Percentiles rank a stretch among this genome's conserved stretches.
These are phyloP conservation scores for Musa schizocarpa DNA, from an alignment of 176 grass and related monocot species.

Conservation along the genomic window DNA sequence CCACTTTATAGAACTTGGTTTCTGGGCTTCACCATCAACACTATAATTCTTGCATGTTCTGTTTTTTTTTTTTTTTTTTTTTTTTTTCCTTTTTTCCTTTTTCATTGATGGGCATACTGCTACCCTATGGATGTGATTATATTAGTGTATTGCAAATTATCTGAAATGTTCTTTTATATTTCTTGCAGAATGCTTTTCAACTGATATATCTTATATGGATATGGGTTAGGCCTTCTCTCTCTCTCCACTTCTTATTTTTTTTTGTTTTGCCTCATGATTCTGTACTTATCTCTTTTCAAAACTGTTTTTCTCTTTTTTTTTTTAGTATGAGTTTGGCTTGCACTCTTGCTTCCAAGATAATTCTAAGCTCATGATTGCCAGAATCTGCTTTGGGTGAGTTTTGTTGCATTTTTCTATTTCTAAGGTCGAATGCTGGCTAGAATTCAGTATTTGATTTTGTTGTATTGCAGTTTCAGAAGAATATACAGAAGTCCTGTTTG, in stretches of 20 bases:
- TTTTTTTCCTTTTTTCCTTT: background rate
- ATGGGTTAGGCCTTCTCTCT: slow-evolving; percentile 30
- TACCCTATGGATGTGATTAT: background rate
- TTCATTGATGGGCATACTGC: background rate
- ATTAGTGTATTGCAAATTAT: background rate
- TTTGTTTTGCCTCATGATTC: background rate
- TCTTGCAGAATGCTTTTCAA: slow-evolving; percentile 63
- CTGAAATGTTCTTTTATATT: slow-evolving; percentile 1
- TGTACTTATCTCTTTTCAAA: background rate
- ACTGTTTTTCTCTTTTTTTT: background rate
- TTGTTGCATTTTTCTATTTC: too few species aligned
- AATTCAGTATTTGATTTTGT: too few species aligned
- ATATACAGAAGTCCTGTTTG: too few species aligned
- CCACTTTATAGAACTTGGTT: too few species aligned
- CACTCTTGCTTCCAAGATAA: slow-evolving; percentile 78
- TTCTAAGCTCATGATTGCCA: slow-evolving; percentile 33
- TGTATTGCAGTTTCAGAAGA: too few species aligned
- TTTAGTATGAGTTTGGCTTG: slow-evolving; percentile 84
- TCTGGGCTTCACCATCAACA: too few species aligned
- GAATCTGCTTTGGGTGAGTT: slow-evolving; percentile 71
- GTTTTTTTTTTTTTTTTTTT: too few species aligned
- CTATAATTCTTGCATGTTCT: too few species aligned
- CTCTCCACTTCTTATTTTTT: background rate
- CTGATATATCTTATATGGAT: slow-evolving; percentile 97
- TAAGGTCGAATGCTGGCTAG: too few species aligned